Conservation (phyloP, 1,139 yeast genomes). For the Debaryomyces psychrophilus region DNA sequence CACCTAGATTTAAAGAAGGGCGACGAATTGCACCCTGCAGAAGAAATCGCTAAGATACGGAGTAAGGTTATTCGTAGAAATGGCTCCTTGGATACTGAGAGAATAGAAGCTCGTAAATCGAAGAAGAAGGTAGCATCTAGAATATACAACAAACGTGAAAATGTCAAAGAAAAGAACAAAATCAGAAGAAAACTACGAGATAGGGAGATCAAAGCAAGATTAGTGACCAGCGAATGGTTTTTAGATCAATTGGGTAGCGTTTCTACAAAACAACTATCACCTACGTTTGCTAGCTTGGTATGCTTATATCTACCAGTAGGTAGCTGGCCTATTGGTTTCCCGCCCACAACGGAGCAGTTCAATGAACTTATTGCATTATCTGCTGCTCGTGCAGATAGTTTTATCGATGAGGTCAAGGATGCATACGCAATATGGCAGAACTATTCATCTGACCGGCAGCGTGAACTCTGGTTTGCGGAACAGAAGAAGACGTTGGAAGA, state of each 20-base stretch:
- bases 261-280: slow-evolving; percentile 6
- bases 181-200: slow-evolving; percentile 24
- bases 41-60: slow-evolving; percentile 19
- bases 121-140: slow-evolving; percentile 7
- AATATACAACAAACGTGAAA: slow-evolving; percentile 16
- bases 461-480: slow-evolving; percentile 17
- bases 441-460: slow-evolving; percentile 12
- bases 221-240: slow-evolving; percentile 21
- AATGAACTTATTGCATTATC: slow-evolving; percentile 11
- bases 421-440: slow-evolving; percentile 16
- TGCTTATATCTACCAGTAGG: slow-evolving; percentile 21
- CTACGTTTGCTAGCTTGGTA: slow-evolving; percentile 19
- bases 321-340: slow-evolving; percentile 19
- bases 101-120: neutral
- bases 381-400: slow-evolving; percentile 7
- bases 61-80: slow-evolving; percentile 17
- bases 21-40: slow-evolving; percentile 22
- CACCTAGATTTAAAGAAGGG: slow-evolving; percentile 27
- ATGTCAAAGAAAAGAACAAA: slow-evolving; percentile 22
- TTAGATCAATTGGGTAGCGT: slow-evolving; percentile 18
- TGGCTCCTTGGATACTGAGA: slow-evolving; percentile 11
- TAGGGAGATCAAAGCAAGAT: slow-evolving; percentile 24
- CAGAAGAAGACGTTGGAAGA: slow-evolving; percentile 13
- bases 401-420: slow-evolving; percentile 12
- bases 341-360: slow-evolving; percentile 12